Conservation (phyloP, 2,329 filamentous ascomycete species). For the Magnaporthiopsis incrustans region DNA sequence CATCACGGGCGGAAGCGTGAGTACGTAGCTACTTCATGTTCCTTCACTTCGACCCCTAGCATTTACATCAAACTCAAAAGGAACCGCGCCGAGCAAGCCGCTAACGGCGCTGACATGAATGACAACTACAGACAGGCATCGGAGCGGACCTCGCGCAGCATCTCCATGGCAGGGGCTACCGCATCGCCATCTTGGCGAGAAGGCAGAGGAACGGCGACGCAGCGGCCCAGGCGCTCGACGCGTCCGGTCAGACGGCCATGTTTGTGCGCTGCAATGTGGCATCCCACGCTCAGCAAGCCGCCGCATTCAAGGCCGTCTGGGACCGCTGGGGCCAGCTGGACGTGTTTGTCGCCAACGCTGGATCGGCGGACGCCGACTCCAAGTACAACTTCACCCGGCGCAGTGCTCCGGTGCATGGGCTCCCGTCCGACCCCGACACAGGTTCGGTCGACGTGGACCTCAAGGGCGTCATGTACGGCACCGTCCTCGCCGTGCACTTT, state of each 20-base stretch:
- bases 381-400: slow-evolving; percentile 1
- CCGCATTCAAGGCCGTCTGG: slow-evolving; percentile 33
- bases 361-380: slow-evolving; percentile 36
- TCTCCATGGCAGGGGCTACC: slow-evolving; percentile 10
- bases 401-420: background rate
- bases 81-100: too few species aligned
- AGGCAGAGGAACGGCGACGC: slow-evolving; percentile 4
- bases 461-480: slow-evolving; percentile 42
- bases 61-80: too few species aligned
- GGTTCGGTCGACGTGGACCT: slow-evolving; percentile 39
- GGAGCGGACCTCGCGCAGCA: slow-evolving; percentile 7
- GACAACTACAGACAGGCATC: too few species aligned
- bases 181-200: slow-evolving; percentile 9
- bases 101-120: too few species aligned
- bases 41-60: too few species aligned
- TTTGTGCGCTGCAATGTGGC: slow-evolving; percentile 37
- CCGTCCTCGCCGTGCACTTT: slow-evolving; percentile 41
- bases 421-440: slow-evolving; percentile 30
- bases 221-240: slow-evolving; percentile 11
- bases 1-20: too few species aligned
- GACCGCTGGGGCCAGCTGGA: slow-evolving; percentile 37
- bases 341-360: slow-evolving; percentile 40
- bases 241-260: slow-evolving; percentile 20
- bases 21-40: too few species aligned
- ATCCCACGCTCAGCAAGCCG: slow-evolving; percentile 35